Base-by-base conservation (phyloP, 805 yeast species). In the Metahyphopichia silvanorum region DNA sequence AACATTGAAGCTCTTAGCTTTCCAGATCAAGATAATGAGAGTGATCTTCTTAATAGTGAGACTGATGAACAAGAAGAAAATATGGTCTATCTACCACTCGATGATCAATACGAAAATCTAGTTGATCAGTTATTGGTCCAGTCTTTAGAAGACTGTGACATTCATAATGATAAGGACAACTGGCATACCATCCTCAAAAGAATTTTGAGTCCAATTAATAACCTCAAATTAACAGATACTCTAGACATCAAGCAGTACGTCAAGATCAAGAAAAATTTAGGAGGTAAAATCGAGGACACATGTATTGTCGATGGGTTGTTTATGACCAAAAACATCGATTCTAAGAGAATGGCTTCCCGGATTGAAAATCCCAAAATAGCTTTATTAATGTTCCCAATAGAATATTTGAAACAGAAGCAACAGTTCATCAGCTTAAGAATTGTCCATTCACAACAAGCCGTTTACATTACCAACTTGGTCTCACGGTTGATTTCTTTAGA, bases 241-340 rank as follows among this genome's bases (percentile, higher is more conserved):
- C 70, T 88, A 38, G 97, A 93, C 53, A 79, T 89, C 30, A 72
- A 91, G n/a, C 89, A 83, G 44, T 91, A 86, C 55, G 77, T 93
- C 26, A 93, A 94, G 50, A 70, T 93, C 27, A 94, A 93, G 51
- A 71, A 87, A 38, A 76, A 91, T 6, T 70, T 81, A 1, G 98
- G 98, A 1, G 93, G 94, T 0, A 37, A 53, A 1, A 74, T 81
- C 1, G 60, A 65, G 4, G 79, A 83, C 26, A 77, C 91, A 0
- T 61, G 62, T 17, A 71, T 76, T 19, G 55, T 91, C 3, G 79
- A 83, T 48, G 99, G 98, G 0, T 58, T 86, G 4, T 82, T 86
- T 3, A 87, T 89, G 56, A 83, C 97, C 0, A 87, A 88, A 43
- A 77, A 80, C 12, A 64, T 89, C 27, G 95, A 96, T 3, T 66